Evolutionary conservation across 805 yeast species (phyloP).

Genomic region (Yarrowia yakushimensis): DNA sequence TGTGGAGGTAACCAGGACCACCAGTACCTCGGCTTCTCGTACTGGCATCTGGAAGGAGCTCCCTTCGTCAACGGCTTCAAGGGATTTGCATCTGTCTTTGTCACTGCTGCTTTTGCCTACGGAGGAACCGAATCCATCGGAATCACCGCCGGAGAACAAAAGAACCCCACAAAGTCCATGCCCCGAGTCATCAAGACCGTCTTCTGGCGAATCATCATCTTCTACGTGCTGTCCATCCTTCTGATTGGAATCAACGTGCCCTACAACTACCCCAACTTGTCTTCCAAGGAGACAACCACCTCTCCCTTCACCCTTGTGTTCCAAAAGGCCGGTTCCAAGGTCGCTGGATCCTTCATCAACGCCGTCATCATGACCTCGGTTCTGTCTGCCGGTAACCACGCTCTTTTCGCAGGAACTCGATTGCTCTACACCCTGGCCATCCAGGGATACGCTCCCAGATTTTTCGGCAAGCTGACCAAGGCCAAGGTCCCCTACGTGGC

Average conservation of each 20-base stretch:
- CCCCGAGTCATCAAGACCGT: conserved; percentile 58
- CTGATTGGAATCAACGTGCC: conserved; percentile 60
- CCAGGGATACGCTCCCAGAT: conserved; percentile 56
- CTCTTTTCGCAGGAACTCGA: conserved; percentile 63
- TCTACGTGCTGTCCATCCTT: conserved; percentile 53
- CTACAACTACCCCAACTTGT: conserved; percentile 48
- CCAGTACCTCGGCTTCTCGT: conserved; percentile 51
- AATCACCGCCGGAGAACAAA: conserved; percentile 58
- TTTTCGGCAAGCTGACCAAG: conserved; percentile 46
- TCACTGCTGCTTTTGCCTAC: conserved; percentile 56
- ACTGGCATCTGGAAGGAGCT: conserved; percentile 53
- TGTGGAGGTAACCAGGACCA: conserved; percentile 53
- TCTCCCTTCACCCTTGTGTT: conserved; percentile 47
- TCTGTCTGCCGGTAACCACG: conserved; percentile 62
- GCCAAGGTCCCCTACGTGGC: conserved; percentile 53
- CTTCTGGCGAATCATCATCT: conserved; percentile 51
- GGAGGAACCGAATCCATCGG: conserved; percentile 58
- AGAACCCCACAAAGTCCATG: conserved; percentile 55
- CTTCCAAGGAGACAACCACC: conserved; percentile 43
- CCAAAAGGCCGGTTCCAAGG: conserved; percentile 44
- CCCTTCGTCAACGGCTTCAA: conserved; percentile 39
- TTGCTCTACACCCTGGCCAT: conserved; percentile 57
- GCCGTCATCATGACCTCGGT: conserved; percentile 60
- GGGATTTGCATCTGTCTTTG: conserved; percentile 52
- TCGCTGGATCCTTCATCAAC: conserved; percentile 51